Base-by-base conservation (phyloP, 2,329 filamentous ascomycete species). In the Penicillium sp. region DNA sequence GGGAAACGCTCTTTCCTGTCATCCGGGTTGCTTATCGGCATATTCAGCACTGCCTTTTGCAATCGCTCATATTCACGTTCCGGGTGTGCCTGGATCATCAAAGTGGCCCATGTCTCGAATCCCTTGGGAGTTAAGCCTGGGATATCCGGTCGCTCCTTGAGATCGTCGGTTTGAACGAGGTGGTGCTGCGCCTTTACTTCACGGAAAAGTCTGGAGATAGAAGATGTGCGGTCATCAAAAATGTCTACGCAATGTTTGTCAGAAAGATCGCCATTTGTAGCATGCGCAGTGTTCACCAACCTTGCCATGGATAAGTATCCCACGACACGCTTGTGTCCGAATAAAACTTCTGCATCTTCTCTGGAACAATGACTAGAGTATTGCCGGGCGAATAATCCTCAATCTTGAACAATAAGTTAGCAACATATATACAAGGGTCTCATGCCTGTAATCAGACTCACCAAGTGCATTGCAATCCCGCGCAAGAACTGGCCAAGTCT, bases 341-440 rank as follows among this genome's bases (percentile, higher is more conserved):
- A 62, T 94, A 94, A 56, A 90, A 87, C 39, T 77, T 75, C 11
- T 80, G 76, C 73, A 95, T 78, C 69, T 93, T 93, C 4, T 80
- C 71, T 0, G 89, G 88, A 0, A 85, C 80, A 28, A 95, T 76
- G 34, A 93, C 86, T 13, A 91, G 71, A 27, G 78, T 84, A 40
- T 78, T 77, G 52, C 77, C 79, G 0, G 86, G 85, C 38, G 81
- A 73, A 60, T 84, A 85, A 54, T 87, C 78, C 46, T 86, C 80
- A 55, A 87, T 83, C 82, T 85, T 45, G 14, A 18, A 34, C 2
- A 18, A 18, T 11, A 34, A 18, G 9, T 34, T 18, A 34, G 31
- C 14, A 8, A 32, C n/a, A 16, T 16, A 8, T 18, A 18, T 6
- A 10, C 31, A 18, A 16, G 7, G 7, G 16, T 11, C 7, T 16